Percentiles rank a stretch among this genome's conserved stretches.
These are phyloP conservation scores for Fraxinus excelsior DNA, from an alignment of 257 asterid genomes.

Conservation along the genomic window DNA sequence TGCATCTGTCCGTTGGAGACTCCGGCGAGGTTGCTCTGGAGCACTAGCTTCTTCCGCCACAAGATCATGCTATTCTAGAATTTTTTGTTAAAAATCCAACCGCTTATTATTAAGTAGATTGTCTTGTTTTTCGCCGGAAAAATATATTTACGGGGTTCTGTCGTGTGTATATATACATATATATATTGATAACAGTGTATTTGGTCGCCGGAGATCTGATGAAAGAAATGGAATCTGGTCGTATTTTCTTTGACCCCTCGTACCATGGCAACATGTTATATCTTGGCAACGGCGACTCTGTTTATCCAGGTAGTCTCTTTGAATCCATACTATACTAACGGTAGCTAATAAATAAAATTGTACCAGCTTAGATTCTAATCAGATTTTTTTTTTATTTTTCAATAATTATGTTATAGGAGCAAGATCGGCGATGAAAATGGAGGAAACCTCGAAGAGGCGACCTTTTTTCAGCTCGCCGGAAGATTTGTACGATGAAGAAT, in stretches of 20 bases:
- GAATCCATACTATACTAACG: background rate
- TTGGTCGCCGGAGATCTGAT: slow-evolving; percentile 41
- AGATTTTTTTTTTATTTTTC: background rate
- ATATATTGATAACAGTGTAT: background rate
- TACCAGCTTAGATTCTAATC: background rate
- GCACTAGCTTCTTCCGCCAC: slow-evolving; percentile 99
- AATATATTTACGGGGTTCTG: slow-evolving; percentile 27
- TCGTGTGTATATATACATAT: slow-evolving; percentile 24
- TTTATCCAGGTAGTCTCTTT: slow-evolving; percentile 60
- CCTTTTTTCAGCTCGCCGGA: slow-evolving; percentile 78
- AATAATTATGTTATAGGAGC: slow-evolving; percentile 38
- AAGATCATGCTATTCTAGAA: slow-evolving; percentile 83
- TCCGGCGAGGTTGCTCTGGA: slow-evolving; percentile 98
- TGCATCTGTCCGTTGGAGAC: slow-evolving; percentile 84
- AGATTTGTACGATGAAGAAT: slow-evolving; percentile 81
- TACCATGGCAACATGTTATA: slow-evolving; percentile 72
- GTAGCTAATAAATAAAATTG: background rate
- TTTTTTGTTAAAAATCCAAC: slow-evolving; percentile 5
- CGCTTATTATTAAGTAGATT: slow-evolving; percentile 23
- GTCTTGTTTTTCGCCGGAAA: slow-evolving; percentile 24
- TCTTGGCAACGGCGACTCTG: slow-evolving; percentile 62
- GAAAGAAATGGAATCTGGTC: slow-evolving; percentile 69
- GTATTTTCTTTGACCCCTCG: slow-evolving; percentile 71
- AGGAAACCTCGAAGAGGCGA: slow-evolving; percentile 70
- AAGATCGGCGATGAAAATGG: slow-evolving; percentile 67